phyloP scores from a whole-genome alignment of 495 filamentous ascomycete genomes.

The Acidomyces sp. region DNA sequence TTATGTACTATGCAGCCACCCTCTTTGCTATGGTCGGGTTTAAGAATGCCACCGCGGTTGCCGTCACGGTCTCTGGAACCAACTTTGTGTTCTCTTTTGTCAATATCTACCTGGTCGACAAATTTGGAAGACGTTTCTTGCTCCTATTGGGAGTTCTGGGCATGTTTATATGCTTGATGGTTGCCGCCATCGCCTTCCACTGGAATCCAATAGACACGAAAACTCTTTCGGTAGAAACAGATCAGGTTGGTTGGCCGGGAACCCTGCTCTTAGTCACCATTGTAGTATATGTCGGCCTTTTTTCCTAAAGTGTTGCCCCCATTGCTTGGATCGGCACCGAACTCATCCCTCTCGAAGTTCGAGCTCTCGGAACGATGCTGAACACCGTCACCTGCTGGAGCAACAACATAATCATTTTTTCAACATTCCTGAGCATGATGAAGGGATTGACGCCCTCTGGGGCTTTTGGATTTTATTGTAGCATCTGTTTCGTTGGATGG shows the following conservation, averaged over 20 bases:
- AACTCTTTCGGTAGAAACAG: slow-evolving; percentile 4
- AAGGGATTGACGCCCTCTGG: slow-evolving; percentile 11
- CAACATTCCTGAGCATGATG: slow-evolving; percentile 13
- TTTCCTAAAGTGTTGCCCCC: slow-evolving; percentile 7
- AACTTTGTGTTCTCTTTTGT: slow-evolving; percentile 13
- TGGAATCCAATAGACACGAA: slow-evolving; percentile 7
- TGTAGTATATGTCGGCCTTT: slow-evolving; percentile 11
- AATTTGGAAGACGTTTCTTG: slow-evolving; percentile 8
- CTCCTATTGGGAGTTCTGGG: slow-evolving; percentile 2
- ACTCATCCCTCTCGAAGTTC: slow-evolving; percentile 12
- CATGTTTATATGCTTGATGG: slow-evolving; percentile 10
- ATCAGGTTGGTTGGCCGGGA: slow-evolving; percentile 8
- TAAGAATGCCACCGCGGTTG: slow-evolving; percentile 12
- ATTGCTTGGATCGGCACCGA: slow-evolving; percentile 17
- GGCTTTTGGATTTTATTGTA: slow-evolving; percentile 17
- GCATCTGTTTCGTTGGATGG: slow-evolving; percentile 16
- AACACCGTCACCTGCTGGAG: slow-evolving; percentile 15
- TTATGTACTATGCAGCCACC: slow-evolving; percentile 6
- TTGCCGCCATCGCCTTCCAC: slow-evolving; percentile 7
- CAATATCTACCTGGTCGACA: slow-evolving; percentile 11
- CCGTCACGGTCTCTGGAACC: slow-evolving; percentile 9
- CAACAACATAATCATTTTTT: slow-evolving; percentile 9
- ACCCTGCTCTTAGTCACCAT: slow-evolving; percentile 11
- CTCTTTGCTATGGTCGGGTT: slow-evolving; percentile 7
- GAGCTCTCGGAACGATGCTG: slow-evolving; percentile 13